phyloP scores from a whole-genome alignment of 306 rosid genomes.

The Aeschynomene evenia region DNA sequence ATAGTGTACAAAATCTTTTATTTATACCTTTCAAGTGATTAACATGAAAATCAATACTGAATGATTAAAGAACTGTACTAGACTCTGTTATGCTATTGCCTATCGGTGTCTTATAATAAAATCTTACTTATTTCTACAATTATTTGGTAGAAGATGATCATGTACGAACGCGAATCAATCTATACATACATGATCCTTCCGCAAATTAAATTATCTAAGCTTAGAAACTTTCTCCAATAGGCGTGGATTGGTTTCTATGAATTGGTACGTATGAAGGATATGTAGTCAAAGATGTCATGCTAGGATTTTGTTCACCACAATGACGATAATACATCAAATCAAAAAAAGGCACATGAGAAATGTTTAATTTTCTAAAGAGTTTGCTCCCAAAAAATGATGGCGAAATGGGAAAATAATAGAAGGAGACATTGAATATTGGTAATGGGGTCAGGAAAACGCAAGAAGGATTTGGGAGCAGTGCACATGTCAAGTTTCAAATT shows the following conservation, averaged over 20 bases:
- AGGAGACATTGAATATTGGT: not conserved
- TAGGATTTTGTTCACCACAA: slow-evolving; percentile 11
- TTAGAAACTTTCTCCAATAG: not conserved
- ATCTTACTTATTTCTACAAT: no score
- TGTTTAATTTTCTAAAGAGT: slow-evolving; percentile 30
- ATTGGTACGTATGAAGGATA: slow-evolving; percentile 8
- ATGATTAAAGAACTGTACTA: no score
- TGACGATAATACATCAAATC: slow-evolving; percentile 18
- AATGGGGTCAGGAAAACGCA: slow-evolving; percentile 4
- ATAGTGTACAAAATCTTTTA: no score
- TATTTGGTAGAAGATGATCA: no score
- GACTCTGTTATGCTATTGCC: no score
- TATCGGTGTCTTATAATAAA: no score
- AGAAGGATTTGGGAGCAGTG: slow-evolving; percentile 26
- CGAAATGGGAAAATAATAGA: not conserved
- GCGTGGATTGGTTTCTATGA: not conserved
- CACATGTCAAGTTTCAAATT: slow-evolving; percentile 49
- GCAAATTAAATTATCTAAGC: not conserved
- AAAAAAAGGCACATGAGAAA: slow-evolving; percentile 25
- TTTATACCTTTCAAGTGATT: no score
- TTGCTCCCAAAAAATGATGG: not conserved
- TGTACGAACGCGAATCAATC: no score
- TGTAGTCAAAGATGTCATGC: slow-evolving; percentile 37
- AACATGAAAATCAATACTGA: no score
- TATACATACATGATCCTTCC: no score